phyloP scores from a whole-genome alignment of 192 early-diverging fungal species.

The Chytriomyces confervae region DNA sequence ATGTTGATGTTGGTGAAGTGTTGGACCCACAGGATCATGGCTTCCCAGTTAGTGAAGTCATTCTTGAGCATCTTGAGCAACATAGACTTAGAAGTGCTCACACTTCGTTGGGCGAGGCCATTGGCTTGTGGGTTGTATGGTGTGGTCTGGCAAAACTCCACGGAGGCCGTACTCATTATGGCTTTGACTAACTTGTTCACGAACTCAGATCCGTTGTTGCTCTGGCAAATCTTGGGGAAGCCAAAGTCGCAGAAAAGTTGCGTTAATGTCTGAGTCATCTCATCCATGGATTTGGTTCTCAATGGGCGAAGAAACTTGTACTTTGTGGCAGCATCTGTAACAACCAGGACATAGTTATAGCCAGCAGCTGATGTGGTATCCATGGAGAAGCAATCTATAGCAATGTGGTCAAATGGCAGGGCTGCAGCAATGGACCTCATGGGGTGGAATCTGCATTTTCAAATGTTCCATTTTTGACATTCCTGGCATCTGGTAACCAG shows the following conservation, averaged over 20 bases:
- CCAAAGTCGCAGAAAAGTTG: slow-evolving; percentile 24
- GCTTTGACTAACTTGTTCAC: slow-evolving; percentile 40
- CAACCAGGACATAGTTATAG: neutral
- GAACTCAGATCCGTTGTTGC: slow-evolving; percentile 55
- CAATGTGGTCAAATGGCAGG: slow-evolving; percentile 16
- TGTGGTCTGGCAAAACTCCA: slow-evolving; percentile 46
- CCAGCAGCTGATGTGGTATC: neutral
- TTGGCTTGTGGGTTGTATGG: slow-evolving; percentile 54
- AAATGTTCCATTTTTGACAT: slow-evolving; percentile 3
- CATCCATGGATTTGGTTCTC: neutral
- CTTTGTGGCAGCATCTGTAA: slow-evolving; percentile 5
- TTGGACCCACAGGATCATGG: slow-evolving; percentile 45
- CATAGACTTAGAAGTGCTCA: slow-evolving; percentile 34
- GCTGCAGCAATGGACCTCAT: neutral
- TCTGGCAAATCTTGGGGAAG: slow-evolving; percentile 38
- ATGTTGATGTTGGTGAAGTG: slow-evolving; percentile 45
- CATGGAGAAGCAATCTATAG: neutral
- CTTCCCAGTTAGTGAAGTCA: slow-evolving; percentile 38
- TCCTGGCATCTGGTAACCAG: neutral
- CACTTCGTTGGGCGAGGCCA: slow-evolving; percentile 48
- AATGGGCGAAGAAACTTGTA: neutral
- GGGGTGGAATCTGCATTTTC: slow-evolving; percentile 8
- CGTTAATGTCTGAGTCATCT: slow-evolving; percentile 5
- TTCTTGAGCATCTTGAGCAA: slow-evolving; percentile 40
- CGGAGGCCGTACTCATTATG: slow-evolving; percentile 14